Evolutionary conservation across 352 stramenopile species (phyloP).

Genomic region (Globisporangium apiculatum): DNA sequence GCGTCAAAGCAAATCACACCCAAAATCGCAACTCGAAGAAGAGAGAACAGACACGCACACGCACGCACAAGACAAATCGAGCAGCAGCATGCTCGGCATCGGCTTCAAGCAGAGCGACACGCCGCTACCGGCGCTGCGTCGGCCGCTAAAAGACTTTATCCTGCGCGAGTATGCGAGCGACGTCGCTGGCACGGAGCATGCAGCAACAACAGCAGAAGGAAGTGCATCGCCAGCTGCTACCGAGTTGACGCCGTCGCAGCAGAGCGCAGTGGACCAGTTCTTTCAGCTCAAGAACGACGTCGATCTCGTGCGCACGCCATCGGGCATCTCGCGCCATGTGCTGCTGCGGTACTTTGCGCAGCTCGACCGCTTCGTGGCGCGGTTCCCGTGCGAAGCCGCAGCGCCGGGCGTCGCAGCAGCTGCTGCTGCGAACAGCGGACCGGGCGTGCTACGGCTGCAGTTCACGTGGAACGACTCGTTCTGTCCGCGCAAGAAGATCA

Average conservation of each 20-base stretch:
- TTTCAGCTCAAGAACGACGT: constrained; percentile 55
- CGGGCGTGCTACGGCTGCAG: constrained; percentile 34
- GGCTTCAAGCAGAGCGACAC: constrained; percentile 74
- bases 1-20: too few relatives aligned
- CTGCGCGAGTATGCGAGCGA: constrained; percentile 54
- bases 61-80: constrained; percentile 1
- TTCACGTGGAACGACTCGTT: constrained; percentile 92
- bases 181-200: not conserved
- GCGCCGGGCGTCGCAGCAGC: constrained; percentile 5
- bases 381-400: constrained; percentile 43
- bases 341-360: constrained; percentile 75
- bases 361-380: constrained; percentile 50
- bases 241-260: constrained; percentile 13
- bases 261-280: constrained; percentile 37
- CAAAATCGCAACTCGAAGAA: not conserved
- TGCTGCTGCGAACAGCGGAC: not conserved
- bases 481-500: constrained; percentile 79
- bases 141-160: constrained; percentile 61
- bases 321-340: constrained; percentile 53
- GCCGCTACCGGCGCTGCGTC: constrained; percentile 24
- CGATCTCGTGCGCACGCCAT: constrained; percentile 65
- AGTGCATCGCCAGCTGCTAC: not conserved
- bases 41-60: not conserved
- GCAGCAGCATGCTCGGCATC: constrained; percentile 54
- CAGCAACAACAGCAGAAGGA: too few relatives aligned